phyloP scores from a whole-genome alignment of 352 stramenopile species.

The Blastocystis sp. region DNA sequence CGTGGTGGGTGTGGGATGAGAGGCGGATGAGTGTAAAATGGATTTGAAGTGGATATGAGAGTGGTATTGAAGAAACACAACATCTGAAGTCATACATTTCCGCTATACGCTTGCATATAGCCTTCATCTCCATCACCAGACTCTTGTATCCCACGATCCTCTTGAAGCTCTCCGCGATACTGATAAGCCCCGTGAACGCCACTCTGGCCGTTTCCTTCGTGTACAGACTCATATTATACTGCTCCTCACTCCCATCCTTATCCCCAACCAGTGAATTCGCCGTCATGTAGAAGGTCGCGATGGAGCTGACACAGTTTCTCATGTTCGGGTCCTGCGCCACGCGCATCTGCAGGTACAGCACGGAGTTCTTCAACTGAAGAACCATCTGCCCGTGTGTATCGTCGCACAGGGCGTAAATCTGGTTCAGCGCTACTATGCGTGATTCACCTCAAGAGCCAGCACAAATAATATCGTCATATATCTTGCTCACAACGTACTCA shows the following conservation, averaged over 20 bases:
- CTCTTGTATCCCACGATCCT: neutral
- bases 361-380: slow-evolving; percentile 24
- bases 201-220: neutral
- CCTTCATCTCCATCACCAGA: neutral
- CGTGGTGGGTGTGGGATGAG: neutral
- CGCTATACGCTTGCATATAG: neutral
- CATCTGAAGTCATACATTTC: neutral
- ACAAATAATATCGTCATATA: neutral
- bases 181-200: neutral
- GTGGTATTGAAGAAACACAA: neutral
- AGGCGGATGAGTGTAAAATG: neutral
- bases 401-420: neutral
- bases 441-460: neutral
- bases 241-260: neutral
- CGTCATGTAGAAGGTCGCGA: neutral
- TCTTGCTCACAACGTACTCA: neutral
- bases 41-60: neutral
- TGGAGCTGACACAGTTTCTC: neutral
- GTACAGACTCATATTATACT: slow-evolving; percentile 12
- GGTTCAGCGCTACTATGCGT: neutral
- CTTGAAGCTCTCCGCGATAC: slow-evolving; percentile 2
- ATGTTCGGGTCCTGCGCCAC: neutral
- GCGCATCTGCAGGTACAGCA: neutral
- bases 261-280: neutral
- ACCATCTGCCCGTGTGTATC: neutral